Base-by-base conservation (phyloP, 371 early-diverging fungal genomes). In the Syncephalastrum monosporum region DNA sequence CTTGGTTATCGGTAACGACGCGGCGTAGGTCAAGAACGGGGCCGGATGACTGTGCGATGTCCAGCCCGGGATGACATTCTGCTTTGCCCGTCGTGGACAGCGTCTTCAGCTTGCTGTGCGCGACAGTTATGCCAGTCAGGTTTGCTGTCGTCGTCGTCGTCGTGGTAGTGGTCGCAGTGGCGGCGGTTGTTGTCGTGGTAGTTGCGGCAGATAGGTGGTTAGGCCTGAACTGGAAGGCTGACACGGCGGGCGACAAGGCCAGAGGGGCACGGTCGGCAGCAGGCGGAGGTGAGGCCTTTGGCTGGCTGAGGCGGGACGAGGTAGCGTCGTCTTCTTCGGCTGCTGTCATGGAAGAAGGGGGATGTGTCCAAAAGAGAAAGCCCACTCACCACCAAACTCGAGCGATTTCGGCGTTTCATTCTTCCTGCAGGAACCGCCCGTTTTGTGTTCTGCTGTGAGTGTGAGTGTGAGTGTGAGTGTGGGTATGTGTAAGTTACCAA, bases 191-290 rank as follows among this genome's bases (percentile, higher is more conserved):
- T 42, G 53, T 16, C 43, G 53, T 38, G 44, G 53, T 15, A 42
- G 51, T 16, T 25, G 23, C 45, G 53, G 21, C 16, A 60, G 21
- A 21, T 0, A 21, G 57, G 50, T 60, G 58, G 64, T 47, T 47
- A 19, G 54, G 61, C 53, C 38, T 56, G 42, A 68, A 69, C 54
- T 73, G 74, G 49, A 73, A 73, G 13, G 68, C 74, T 33, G 74
- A 69, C 5, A 69, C 65, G 14, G 74, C 69, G 15, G 74, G 68
- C 4, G 74, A 73, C 29, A 73, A 52, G 51, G 51, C 24, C 51
- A 59, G 8, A 33, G 38, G 38, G 8, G 10, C 38, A 10, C 38
- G 17, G 24, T 21, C n/a, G 49, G 17, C 25, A 27, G 47, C 6
- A 27, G 48, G 14, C 10, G 16, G 16, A 13, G 53, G n/a, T 12